Conservation (phyloP, 768 basidiomycete species). For the Lenzites betulinus region DNA sequence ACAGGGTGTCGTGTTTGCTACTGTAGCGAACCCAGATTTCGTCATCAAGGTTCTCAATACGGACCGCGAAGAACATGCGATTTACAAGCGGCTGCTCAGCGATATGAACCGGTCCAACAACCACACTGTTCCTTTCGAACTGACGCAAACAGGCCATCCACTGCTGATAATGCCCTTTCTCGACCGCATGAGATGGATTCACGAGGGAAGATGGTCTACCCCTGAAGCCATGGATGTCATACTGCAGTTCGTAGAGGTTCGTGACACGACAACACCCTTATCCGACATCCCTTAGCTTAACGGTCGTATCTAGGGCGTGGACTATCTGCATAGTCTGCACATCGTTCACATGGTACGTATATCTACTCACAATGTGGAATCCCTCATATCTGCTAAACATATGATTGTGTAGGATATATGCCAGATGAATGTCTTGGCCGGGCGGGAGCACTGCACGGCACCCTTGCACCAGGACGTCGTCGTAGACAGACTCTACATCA, state of each 20-base stretch:
- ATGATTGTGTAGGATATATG: no score
- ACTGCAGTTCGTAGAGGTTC: not conserved
- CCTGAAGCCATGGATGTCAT: no score
- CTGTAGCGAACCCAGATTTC: not conserved
- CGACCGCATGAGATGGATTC: no score
- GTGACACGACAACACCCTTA: not conserved
- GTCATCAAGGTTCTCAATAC: not conserved
- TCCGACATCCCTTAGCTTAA: not conserved
- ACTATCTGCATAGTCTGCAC: not conserved
- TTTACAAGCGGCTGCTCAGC: not conserved
- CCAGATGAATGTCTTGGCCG: no score
- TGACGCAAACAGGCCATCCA: not conserved
- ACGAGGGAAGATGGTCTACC: no score
- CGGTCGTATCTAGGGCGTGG: not conserved
- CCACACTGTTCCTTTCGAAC: not conserved
- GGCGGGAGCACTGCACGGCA: no score
- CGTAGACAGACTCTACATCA: slow-evolving; percentile 2
- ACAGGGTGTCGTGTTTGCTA: not conserved
- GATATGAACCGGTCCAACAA: not conserved
- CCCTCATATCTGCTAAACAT: no score
- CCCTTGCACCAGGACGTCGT: no score
- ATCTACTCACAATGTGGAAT: no score
- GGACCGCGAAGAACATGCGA: not conserved
- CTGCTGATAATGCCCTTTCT: slow-evolving; percentile 1
- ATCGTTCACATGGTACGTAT: not conserved